Evolutionary conservation across 441 rosid species (phyloP).

Genomic region (Corymbia citriodora): DNA sequence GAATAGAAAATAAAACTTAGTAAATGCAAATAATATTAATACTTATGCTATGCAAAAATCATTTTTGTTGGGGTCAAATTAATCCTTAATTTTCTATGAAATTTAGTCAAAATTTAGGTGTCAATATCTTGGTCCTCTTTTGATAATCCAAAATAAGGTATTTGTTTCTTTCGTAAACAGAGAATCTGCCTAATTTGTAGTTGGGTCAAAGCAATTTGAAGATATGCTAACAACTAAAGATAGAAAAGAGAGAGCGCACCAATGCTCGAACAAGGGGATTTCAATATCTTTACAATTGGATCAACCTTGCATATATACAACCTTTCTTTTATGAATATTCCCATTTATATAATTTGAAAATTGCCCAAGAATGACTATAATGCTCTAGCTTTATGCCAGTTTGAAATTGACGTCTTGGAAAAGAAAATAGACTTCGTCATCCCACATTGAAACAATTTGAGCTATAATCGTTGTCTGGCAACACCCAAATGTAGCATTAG

Average conservation of each 20-base stretch:
- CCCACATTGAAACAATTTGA: background rate
- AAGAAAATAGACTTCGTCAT: background rate
- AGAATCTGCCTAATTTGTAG: background rate
- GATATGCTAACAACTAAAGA: background rate
- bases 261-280: background rate
- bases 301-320: background rate
- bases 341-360: background rate
- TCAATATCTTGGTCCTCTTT: background rate
- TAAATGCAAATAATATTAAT: too few species aligned
- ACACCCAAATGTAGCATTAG: background rate
- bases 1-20: too few species aligned
- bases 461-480: background rate
- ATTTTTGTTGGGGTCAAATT: too few species aligned
- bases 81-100: too few species aligned
- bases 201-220: background rate
- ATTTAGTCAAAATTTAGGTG: too few species aligned
- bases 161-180: background rate
- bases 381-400: background rate
- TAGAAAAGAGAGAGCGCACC: background rate
- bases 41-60: too few species aligned
- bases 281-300: too few species aligned
- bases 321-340: background rate
- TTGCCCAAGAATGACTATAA: background rate
- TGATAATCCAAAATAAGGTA: background rate
- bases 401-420: background rate